Percentiles rank a stretch among this genome's conserved stretches.
These are phyloP conservation scores for Periconia macrospinosa DNA, from an alignment of 2,329 filamentous ascomycete genomes.

Conservation along the genomic window DNA sequence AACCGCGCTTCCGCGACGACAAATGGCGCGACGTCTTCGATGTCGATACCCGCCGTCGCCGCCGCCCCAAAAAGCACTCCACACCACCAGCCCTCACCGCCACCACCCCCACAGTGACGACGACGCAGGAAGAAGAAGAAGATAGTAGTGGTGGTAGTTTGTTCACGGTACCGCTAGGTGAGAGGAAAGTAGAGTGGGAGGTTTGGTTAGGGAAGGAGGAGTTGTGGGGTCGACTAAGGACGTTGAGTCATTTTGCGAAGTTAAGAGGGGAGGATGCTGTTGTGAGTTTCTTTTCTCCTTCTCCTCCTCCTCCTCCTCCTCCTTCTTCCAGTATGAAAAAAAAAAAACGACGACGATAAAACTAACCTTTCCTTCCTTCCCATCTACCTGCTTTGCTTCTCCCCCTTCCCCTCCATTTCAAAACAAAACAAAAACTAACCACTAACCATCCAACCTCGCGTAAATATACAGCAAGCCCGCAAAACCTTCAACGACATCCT, in stretches of 20 bases:
- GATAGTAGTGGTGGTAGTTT: too few species aligned
- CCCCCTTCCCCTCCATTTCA: background rate
- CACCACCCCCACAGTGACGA: conserved; percentile 49
- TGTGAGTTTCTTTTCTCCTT: background rate
- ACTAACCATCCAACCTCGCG: too few species aligned
- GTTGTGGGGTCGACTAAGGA: conserved; percentile 66
- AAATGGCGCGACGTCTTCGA: conserved; percentile 68
- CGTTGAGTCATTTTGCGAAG: conserved; percentile 68
- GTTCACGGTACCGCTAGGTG: conserved; percentile 65
- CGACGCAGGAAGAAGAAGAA: too few species aligned
- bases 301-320: background rate
- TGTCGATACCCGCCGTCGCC: too few species aligned
- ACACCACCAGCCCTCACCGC: too few species aligned
- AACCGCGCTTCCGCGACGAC: conserved; percentile 66
- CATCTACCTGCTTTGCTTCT: background rate
- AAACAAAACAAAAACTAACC: background rate
- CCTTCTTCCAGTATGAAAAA: background rate
- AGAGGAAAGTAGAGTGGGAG: conserved; percentile 60
- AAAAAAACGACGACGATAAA: background rate
- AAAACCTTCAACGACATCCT: conserved; percentile 60
- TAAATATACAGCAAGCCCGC: conserved; percentile 52
- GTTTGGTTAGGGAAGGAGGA: conserved; percentile 61
- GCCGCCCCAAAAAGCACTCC: too few species aligned
- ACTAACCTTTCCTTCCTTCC: background rate
- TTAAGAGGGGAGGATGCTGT: conserved; percentile 49